Conservation (phyloP, 257 asterid species). For the Voacanga thouarsii region DNA sequence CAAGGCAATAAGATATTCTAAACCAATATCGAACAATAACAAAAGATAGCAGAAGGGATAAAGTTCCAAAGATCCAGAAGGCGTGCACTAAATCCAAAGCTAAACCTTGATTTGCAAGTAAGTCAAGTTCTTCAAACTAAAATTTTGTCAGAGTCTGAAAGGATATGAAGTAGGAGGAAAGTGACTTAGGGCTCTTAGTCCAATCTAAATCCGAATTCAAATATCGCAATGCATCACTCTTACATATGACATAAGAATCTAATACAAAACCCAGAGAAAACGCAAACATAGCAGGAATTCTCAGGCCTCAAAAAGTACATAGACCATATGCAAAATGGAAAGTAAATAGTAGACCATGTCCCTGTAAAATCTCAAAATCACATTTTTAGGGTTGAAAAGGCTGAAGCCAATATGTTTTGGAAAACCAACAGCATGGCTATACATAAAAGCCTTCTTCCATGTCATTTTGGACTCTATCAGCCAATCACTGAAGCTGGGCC, state of each 20-base stretch:
- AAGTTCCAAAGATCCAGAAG: conserved; percentile 3
- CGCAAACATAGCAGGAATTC: not conserved
- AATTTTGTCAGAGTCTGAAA: not conserved
- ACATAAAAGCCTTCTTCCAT: not conserved
- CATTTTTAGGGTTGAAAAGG: not conserved
- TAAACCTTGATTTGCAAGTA: not conserved
- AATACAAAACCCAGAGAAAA: not conserved
- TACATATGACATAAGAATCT: not conserved
- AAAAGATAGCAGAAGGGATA: not conserved
- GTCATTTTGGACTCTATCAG: not conserved
- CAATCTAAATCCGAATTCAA: not conserved
- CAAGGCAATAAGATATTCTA: not conserved
- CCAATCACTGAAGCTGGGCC: not conserved
- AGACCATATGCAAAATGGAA: not conserved
- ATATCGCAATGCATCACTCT: not conserved
- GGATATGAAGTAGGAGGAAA: not conserved
- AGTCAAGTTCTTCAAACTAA: not conserved
- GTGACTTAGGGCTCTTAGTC: not conserved
- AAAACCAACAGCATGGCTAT: not conserved
- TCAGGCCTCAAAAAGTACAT: not conserved
- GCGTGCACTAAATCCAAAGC: not conserved
- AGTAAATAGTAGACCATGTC: not conserved
- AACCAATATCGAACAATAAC: not conserved
- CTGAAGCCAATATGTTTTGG: not conserved
- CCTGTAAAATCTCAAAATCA: not conserved